Conservation (phyloP, 179 eudicot species). For the Patellifolia procumbens region DNA sequence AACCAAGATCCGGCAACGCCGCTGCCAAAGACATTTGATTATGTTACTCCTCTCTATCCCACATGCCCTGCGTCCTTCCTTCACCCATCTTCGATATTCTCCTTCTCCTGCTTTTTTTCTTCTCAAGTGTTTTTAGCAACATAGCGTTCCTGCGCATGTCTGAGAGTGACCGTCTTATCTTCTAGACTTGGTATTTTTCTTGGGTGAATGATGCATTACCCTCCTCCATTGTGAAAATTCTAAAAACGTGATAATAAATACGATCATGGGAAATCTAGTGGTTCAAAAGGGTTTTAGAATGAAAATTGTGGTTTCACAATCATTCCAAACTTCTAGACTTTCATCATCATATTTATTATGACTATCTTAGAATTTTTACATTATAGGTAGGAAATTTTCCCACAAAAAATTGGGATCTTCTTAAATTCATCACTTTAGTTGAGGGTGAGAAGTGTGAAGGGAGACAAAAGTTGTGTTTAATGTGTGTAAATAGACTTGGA, state of each 20-base stretch:
- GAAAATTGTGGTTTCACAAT: too few relatives aligned
- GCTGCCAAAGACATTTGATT: conserved; percentile 51
- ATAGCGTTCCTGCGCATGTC: neutral
- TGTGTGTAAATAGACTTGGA: conserved; percentile 2
- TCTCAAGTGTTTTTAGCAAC: neutral
- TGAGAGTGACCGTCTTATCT: neutral
- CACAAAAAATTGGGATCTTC: too few relatives aligned
- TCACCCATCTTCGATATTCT: neutral
- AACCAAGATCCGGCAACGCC: conserved; percentile 83
- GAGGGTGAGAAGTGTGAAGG: neutral
- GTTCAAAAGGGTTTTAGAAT: too few relatives aligned
- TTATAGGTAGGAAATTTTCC: too few relatives aligned
- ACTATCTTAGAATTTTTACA: too few relatives aligned
- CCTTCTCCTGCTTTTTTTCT: neutral
- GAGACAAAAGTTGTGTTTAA: neutral
- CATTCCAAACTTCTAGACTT: too few relatives aligned
- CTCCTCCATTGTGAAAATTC: too few relatives aligned
- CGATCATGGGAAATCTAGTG: too few relatives aligned
- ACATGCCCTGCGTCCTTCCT: conserved; percentile 26
- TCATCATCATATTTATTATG: too few relatives aligned
- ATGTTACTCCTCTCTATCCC: conserved; percentile 17
- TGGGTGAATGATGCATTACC: too few relatives aligned
- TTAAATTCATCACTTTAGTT: too few relatives aligned
- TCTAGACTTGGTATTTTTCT: neutral
- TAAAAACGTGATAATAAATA: too few relatives aligned